Percentiles rank a stretch among this genome's conserved stretches.
These are phyloP conservation scores for Candida caryicola DNA, from an alignment of 805 yeast species.

Conservation along the genomic window DNA sequence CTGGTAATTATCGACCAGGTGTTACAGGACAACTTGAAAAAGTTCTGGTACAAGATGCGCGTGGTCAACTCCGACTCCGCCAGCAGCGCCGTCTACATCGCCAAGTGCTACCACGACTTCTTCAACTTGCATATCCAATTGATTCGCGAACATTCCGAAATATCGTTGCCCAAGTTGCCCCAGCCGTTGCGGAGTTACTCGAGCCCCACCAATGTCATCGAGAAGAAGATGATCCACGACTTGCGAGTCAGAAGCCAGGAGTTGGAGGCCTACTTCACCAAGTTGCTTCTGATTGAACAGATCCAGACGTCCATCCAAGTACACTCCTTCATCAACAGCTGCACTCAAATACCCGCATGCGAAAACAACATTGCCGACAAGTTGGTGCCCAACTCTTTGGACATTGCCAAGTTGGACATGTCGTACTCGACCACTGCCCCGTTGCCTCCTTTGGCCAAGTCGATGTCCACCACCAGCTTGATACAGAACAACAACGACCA, in stretches of 20 bases:
- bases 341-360: background rate
- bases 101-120: conserved; percentile 37
- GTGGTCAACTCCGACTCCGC: conserved; percentile 19
- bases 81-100: conserved; percentile 20
- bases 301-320: conserved; percentile 6
- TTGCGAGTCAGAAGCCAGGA: conserved; percentile 22
- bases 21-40: conserved; percentile 19
- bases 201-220: conserved; percentile 7
- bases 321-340: conserved; percentile 8
- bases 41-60: conserved; percentile 35
- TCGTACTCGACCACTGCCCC: conserved; percentile 24
- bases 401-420: conserved; percentile 12
- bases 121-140: conserved; percentile 29
- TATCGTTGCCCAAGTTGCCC: conserved; percentile 29
- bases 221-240: conserved; percentile 12
- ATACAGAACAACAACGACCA: conserved; percentile 3
- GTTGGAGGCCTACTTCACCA: conserved; percentile 24
- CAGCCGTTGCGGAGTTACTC: conserved; percentile 20
- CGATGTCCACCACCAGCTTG: conserved; percentile 1
- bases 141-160: conserved; percentile 3
- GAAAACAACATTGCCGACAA: conserved; percentile 5
- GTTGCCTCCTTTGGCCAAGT: conserved; percentile 14
- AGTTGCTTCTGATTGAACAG: conserved; percentile 13
- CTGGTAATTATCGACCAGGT: conserved; percentile 26
- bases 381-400: conserved; percentile 20